These are phyloP conservation scores for Acer yangbiense DNA, from an alignment of 345 rosid genomes.

Conservation along the genomic window DNA sequence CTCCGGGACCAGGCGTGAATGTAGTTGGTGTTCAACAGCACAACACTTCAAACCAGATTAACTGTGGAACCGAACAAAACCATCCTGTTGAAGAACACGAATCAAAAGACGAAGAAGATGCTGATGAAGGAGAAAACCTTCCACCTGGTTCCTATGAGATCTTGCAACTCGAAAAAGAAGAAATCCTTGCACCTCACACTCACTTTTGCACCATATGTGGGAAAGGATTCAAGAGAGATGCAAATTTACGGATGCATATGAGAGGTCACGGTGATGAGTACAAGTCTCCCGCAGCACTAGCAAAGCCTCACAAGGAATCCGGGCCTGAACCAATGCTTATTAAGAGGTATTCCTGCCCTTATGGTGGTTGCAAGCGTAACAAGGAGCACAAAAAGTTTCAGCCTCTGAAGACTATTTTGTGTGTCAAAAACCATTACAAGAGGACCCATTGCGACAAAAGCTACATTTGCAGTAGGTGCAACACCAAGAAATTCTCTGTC, in stretches of 20 bases:
- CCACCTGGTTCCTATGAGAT: constrained; percentile 95
- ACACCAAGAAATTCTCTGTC: constrained; percentile 91
- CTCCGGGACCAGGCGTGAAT: constrained; percentile 42
- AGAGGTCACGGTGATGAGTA: constrained; percentile 99
- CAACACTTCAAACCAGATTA: constrained; percentile 38
- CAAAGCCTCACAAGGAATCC: constrained; percentile 80
- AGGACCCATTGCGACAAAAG: constrained; percentile 97
- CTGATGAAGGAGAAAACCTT: constrained; percentile 88
- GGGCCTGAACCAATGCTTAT: constrained; percentile 61
- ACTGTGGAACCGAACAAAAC: constrained; percentile 39
- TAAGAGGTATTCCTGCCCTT: constrained; percentile 96
- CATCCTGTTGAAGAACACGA: constrained; percentile 69
- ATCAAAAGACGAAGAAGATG: constrained; percentile 87
- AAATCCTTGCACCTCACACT: constrained; percentile 97
- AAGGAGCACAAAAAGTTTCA: constrained; percentile 97
- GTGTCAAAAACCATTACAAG: constrained; percentile 96
- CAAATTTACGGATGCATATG: constrained; percentile 98
- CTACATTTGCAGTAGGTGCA: constrained; percentile 87
- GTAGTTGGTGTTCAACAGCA: constrained; percentile 37
- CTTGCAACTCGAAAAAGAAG: constrained; percentile 91
- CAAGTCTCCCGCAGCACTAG: constrained; percentile 90
- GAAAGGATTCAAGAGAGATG: constrained; percentile 98
- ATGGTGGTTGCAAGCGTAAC: constrained; percentile 91
- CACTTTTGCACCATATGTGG: constrained; percentile 96
- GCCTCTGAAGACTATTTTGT: constrained; percentile 86